phyloP scores from a whole-genome alignment of 2,329 filamentous ascomycete genomes.

The Diatrype stigma region DNA sequence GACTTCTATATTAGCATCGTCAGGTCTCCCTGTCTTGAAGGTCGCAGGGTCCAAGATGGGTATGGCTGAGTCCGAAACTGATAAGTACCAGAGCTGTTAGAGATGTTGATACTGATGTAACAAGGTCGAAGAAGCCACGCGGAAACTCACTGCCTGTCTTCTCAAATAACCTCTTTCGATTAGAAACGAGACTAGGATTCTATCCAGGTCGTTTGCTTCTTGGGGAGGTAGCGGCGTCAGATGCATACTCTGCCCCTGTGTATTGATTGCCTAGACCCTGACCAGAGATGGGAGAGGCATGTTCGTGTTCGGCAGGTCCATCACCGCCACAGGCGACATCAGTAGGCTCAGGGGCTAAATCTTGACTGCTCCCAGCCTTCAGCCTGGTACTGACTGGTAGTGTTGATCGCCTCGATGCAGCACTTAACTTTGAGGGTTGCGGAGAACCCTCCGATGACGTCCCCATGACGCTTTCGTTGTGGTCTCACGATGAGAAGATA shows the following conservation, averaged over 20 bases:
- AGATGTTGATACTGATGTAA: neutral
- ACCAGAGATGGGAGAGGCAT: neutral
- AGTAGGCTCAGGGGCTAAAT: neutral
- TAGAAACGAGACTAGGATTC: slow-evolving; percentile 24
- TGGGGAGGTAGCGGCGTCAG: slow-evolving; percentile 9
- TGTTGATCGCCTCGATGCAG: slow-evolving; percentile 4
- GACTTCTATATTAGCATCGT: neutral
- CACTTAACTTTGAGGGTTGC: slow-evolving; percentile 6
- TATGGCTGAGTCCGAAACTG: slow-evolving; percentile 4
- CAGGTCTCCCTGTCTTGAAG: neutral
- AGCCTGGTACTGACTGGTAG: slow-evolving; percentile 9
- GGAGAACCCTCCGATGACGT: slow-evolving; percentile 10
- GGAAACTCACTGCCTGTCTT: slow-evolving; percentile 19
- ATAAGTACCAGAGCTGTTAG: slow-evolving; percentile 7
- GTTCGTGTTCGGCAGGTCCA: too few relatives aligned
- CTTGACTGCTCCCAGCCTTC: neutral
- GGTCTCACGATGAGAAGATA: neutral
- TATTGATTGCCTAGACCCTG: neutral
- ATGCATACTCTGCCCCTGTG: neutral
- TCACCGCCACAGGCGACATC: neutral
- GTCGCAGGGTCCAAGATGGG: slow-evolving; percentile 3
- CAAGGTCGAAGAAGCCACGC: neutral
- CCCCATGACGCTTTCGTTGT: neutral
- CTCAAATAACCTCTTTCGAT: slow-evolving; percentile 30
- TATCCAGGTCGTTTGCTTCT: slow-evolving; percentile 16